Conservation (phyloP, 768 basidiomycete genomes). For the Rhodosporidiobolus sp. region DNA sequence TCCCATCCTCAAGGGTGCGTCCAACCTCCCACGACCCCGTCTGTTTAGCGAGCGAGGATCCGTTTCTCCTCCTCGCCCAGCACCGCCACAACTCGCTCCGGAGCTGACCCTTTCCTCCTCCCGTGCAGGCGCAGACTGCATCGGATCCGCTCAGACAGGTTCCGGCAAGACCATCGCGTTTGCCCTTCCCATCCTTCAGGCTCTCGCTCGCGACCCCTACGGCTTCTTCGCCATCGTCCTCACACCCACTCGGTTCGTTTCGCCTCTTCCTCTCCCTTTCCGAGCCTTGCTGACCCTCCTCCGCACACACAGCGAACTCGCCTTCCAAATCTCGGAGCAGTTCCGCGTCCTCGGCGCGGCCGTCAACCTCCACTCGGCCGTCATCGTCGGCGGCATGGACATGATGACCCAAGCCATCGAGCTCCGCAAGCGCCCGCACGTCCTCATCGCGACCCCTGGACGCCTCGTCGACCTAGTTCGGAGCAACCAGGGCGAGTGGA, state of each 20-base stretch:
- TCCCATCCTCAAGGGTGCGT: slow-evolving; percentile 70
- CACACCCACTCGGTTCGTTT: slow-evolving; percentile 81
- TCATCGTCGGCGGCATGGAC: slow-evolving; percentile 97
- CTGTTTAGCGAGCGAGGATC: too few species aligned
- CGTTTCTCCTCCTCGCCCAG: too few species aligned
- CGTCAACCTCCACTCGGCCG: slow-evolving; percentile 75
- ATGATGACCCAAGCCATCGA: slow-evolving; percentile 92
- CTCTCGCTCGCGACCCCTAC: slow-evolving; percentile 81
- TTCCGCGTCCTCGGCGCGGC: slow-evolving; percentile 83
- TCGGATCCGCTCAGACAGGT: slow-evolving; percentile 96
- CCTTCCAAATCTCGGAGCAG: slow-evolving; percentile 95
- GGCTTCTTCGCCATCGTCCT: slow-evolving; percentile 90
- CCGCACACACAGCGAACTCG: slow-evolving; percentile 67
- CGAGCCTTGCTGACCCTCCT: background rate
- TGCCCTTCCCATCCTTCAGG: slow-evolving; percentile 88
- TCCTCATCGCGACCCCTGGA: slow-evolving; percentile 93
- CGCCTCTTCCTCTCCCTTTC: background rate
- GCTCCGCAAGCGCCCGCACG: slow-evolving; percentile 77
- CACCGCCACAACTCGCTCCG: background rate
- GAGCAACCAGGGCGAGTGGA: slow-evolving; percentile 70
- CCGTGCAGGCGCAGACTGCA: slow-evolving; percentile 78
- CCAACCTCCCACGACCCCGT: background rate
- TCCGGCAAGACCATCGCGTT: slow-evolving; percentile 98
- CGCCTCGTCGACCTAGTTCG: slow-evolving; percentile 84
- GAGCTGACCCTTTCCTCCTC: background rate